phyloP scores from a whole-genome alignment of 208 protist species.

The Leishmania major region DNA sequence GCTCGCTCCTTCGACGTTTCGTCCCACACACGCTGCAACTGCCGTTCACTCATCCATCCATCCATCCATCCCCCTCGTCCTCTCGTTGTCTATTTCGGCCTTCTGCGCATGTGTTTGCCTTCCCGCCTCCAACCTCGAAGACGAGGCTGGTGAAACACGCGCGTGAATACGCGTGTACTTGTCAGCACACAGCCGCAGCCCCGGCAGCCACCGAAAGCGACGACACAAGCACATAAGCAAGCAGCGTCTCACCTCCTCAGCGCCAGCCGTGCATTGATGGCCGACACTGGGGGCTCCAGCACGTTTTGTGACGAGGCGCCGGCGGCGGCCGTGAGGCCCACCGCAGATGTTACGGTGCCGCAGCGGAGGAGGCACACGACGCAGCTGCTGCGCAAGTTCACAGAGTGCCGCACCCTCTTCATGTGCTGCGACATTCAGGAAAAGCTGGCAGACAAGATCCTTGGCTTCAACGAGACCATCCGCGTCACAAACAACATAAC shows the following conservation, averaged over 20 bases:
- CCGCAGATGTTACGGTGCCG: conserved; percentile 17
- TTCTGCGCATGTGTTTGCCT: neutral
- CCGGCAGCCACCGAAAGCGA: neutral
- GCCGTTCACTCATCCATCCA: neutral
- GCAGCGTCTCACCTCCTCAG: neutral
- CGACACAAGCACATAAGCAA: neutral
- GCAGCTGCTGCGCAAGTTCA: conserved; percentile 7
- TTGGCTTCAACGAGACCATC: conserved; percentile 50
- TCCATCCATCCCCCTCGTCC: neutral
- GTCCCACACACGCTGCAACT: no score
- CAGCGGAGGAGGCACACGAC: neutral
- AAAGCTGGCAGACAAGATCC: conserved; percentile 42
- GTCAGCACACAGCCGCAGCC: neutral
- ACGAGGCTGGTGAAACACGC: no score
- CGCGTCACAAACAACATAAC: conserved; percentile 54
- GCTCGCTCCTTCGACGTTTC: neutral
- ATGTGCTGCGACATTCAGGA: conserved; percentile 88
- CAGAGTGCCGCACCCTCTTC: conserved; percentile 57
- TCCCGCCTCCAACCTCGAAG: no score
- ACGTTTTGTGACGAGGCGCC: neutral
- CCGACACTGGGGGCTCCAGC: neutral
- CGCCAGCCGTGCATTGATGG: neutral
- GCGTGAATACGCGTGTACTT: neutral
- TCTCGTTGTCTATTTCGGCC: neutral
- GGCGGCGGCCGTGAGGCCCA: neutral